Evolutionary conservation across 169 alveolate genomes (phyloP), one percentile per base, ranked within the genome.

Genomic region (Cryptosporidium meleagridis): DNA sequence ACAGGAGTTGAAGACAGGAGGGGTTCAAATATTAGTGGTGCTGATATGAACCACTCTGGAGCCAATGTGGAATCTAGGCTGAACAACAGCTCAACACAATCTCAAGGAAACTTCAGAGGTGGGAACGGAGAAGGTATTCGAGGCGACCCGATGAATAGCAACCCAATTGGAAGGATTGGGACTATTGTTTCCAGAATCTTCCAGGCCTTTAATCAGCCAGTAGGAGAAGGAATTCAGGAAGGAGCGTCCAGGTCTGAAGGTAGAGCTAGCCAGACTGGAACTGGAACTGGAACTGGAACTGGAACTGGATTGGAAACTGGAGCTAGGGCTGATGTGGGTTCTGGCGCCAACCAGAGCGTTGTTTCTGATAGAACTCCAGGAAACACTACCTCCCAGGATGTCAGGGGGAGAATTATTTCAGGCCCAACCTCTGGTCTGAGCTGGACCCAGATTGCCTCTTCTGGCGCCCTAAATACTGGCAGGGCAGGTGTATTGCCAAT

Each of bases 101-200:
- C 26, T 35, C 72, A n/a, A 1, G 72, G 53, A 33, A 37, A 23
- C 10, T n/a, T 65, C 3, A 37, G 68, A 14, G 86, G 86, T 2
- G 18, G 44, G 3, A 31, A 35, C 5, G 29, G 29, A n/a, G 53
- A 41, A 12, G 37, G 51, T 39, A 18, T 37, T 18, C 14, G 80
- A 23, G 68, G 68, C 16, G 89, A 80, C 14, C 61, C 33, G 7
- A 61, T 62, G 55, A 29, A 41, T 18, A 65, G 45, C 48, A 55
- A 59, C 35, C 89, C 89, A 23, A 80, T 80, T 31, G 89, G 89
- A 26, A 58, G 89, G 37, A 59, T 80, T 16, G 89, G 89, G 8
- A 62, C 89, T 5, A 59, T 80, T 5, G 89, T 80, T 51, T 80
- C 89, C 26, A 80, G 89, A 31, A 62, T 80, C 1, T 80, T 80